These are phyloP conservation scores for Chondrostereum purpureum DNA, from an alignment of 1,284 basidiomycete species.

Conservation along the genomic window DNA sequence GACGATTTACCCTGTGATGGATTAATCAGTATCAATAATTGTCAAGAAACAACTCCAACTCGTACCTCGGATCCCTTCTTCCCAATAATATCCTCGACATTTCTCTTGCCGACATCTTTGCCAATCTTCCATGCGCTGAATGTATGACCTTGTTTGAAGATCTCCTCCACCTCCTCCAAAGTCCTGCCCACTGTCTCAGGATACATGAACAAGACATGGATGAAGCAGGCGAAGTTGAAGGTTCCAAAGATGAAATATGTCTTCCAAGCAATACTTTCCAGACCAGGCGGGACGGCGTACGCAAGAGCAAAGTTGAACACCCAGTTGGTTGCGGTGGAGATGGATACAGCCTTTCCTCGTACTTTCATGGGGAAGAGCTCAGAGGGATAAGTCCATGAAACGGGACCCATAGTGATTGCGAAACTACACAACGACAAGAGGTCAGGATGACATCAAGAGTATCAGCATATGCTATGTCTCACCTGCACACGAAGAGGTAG, in stretches of 20 bases:
- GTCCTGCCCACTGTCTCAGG: slow-evolving; percentile 68
- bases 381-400: slow-evolving; percentile 64
- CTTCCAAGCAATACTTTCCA: slow-evolving; percentile 47
- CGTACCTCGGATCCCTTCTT: no score
- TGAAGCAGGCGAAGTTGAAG: slow-evolving; percentile 67
- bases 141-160: slow-evolving; percentile 61
- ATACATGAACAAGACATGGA: slow-evolving; percentile 70
- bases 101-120: slow-evolving; percentile 57
- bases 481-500: slow-evolving; percentile 66
- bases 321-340: slow-evolving; percentile 61
- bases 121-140: slow-evolving; percentile 70
- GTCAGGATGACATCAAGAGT: slow-evolving; percentile 8
- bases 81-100: slow-evolving; percentile 37
- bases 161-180: slow-evolving; percentile 71
- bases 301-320: slow-evolving; percentile 69
- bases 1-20: no score
- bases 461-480: slow-evolving; percentile 2
- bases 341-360: slow-evolving; percentile 66
- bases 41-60: no score
- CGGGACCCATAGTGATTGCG: slow-evolving; percentile 72
- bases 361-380: slow-evolving; percentile 67
- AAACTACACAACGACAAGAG: slow-evolving; percentile 31
- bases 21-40: no score
- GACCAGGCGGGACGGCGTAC: slow-evolving; percentile 54
- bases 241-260: slow-evolving; percentile 73